Evolutionary conservation across 306 rosid species (phyloP).

Genomic region (Quillaja saponaria): DNA sequence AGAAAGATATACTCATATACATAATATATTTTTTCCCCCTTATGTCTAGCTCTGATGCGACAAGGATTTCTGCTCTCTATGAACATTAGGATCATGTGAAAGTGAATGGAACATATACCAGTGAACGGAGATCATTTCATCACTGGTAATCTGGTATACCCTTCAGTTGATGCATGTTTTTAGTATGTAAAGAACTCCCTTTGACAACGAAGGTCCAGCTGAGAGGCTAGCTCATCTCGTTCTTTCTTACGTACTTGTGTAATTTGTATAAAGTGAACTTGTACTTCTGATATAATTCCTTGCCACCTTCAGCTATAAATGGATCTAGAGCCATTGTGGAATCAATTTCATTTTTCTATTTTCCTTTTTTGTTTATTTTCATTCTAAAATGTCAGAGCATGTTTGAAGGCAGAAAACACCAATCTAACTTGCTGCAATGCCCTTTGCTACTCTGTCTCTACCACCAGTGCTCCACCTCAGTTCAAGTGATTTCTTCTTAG

Average conservation of each 20-base stretch:
- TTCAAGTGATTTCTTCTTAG: no score
- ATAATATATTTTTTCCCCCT: conserved; percentile 6
- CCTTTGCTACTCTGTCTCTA: no score
- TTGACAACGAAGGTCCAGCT: conserved; percentile 9
- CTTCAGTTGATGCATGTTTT: neutral
- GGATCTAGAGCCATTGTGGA: no score
- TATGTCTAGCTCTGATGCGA: neutral
- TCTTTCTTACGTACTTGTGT: neutral
- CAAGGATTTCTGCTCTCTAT: conserved; percentile 1
- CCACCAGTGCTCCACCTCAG: no score
- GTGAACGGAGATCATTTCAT: neutral
- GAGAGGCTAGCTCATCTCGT: conserved; percentile 20
- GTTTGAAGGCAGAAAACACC: no score
- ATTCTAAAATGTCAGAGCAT: no score
- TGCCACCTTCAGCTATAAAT: no score
- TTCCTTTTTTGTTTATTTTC: no score
- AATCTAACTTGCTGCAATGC: no score
- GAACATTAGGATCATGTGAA: conserved; percentile 4
- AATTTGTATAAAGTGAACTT: conserved; percentile 8
- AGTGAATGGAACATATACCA: conserved; percentile 8
- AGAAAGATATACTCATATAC: no score
- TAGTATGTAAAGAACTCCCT: neutral
- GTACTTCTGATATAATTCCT: no score
- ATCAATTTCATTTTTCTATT: no score
- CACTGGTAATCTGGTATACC: conserved; percentile 5